Evolutionary conservation across 2,329 filamentous ascomycete species (phyloP).

Genomic region (Hymenoscyphus linearis): DNA sequence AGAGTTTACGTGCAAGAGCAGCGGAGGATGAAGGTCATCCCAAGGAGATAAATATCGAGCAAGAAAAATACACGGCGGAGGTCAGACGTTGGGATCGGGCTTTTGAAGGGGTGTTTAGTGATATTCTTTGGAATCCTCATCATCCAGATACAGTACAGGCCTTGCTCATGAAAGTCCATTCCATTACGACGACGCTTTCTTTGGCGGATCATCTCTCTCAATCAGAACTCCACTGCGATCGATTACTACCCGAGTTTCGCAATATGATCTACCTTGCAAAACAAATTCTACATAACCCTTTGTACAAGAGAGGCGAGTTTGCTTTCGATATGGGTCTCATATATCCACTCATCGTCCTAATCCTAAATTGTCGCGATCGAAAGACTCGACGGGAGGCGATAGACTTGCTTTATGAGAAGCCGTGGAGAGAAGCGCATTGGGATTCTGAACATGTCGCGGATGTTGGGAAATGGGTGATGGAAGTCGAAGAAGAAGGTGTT

Average conservation of each 20-base stretch:
- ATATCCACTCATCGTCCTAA: slow-evolving; percentile 16
- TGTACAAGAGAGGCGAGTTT: slow-evolving; percentile 16
- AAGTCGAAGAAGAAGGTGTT: slow-evolving; percentile 25
- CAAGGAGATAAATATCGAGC: slow-evolving; percentile 14
- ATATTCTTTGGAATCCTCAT: slow-evolving; percentile 9
- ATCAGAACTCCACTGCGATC: slow-evolving; percentile 21
- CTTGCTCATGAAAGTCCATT: slow-evolving; percentile 18
- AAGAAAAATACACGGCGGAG: slow-evolving; percentile 17
- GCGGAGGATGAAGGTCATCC: neutral
- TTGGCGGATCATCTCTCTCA: slow-evolving; percentile 16
- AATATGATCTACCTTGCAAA: slow-evolving; percentile 14
- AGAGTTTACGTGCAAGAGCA: neutral
- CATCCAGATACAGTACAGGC: slow-evolving; percentile 11
- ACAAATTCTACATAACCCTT: slow-evolving; percentile 12
- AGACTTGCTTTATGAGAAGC: slow-evolving; percentile 11
- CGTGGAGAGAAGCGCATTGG: slow-evolving; percentile 22
- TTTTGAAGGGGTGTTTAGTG: slow-evolving; percentile 18
- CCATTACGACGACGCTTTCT: slow-evolving; percentile 15
- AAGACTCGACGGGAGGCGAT: slow-evolving; percentile 21
- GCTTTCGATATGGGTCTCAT: slow-evolving; percentile 24
- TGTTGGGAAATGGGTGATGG: slow-evolving; percentile 21
- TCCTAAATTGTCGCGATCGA: slow-evolving; percentile 21
- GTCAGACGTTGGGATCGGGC: slow-evolving; percentile 19
- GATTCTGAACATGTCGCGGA: slow-evolving; percentile 12
- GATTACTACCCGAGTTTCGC: slow-evolving; percentile 14